Evolutionary conservation across 2,329 filamentous ascomycete species (phyloP), one percentile per base, ranked within the genome.

Genomic region (Alternaria longipes): DNA sequence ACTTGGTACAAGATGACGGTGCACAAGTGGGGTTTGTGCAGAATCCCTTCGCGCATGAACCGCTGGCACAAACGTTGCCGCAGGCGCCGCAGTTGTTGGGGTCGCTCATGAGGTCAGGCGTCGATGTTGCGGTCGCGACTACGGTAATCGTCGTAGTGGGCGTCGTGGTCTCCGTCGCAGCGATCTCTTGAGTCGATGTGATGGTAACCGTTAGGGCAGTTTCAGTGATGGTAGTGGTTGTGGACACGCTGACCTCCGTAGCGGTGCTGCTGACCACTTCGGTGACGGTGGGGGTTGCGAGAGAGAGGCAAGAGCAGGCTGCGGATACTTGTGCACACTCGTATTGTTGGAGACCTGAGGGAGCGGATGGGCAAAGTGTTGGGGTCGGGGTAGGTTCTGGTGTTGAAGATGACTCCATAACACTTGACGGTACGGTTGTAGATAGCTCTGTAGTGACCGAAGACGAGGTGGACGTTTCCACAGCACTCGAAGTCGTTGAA

Each of bases 71-170:
- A 0, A 56, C 54, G 1, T 46, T 49, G n/a, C 54, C 54, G 6
- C 54, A 56, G 2, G 24, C 34, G 3, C 54, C 54, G 18, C 54
- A 56, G 54, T 56, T 56, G 24, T 56, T 41, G 2, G 44, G 26
- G 2, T 56, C 54, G 9, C 3, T 51, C 16, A n/a, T 26, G 24
- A 56, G 40, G 28, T 56, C 16, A 1, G 54, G 42, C 14, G 6
- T 6, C n/a, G 44, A 4, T 5, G 34, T 47, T n/a, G 45, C 5
- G 5, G 26, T 30, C 1, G 54, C 36, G 0, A 5, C 18, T 6
- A 18, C 14, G 1, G 18, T 18, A 4, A 41, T 4, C 1, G 38
- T 26, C 5, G 45, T 26, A 14, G 54, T 56, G 3, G 45, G 54
- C 0, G 45, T 56, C 12, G 12, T 8, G 1, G 46, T 28, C 3